These are phyloP conservation scores for Pseudogymnoascus pannorum DNA, from an alignment of 2,329 filamentous ascomycete species.

Conservation along the genomic window DNA sequence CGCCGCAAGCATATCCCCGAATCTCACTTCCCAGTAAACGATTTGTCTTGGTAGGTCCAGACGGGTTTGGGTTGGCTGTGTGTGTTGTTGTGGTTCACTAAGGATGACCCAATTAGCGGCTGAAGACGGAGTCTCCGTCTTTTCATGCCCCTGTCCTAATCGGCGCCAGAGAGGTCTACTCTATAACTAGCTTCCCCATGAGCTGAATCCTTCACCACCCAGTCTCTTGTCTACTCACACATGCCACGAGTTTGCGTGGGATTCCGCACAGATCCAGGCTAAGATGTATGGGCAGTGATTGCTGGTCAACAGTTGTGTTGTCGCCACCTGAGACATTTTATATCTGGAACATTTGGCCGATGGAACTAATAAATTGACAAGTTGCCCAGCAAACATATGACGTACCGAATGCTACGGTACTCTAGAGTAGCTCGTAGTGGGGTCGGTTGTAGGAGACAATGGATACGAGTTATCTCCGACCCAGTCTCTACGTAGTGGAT, in stretches of 20 bases:
- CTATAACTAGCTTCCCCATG: neutral
- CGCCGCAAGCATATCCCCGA: neutral
- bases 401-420: neutral
- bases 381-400: neutral
- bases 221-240: neutral
- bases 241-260: constrained; percentile 6
- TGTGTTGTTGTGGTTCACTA: neutral
- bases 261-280: constrained; percentile 1
- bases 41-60: constrained; percentile 4
- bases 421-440: neutral
- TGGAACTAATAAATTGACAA: constrained; percentile 5
- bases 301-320: neutral
- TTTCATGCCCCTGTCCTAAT: constrained; percentile 5
- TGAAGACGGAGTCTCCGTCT: constrained; percentile 1
- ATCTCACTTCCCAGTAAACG: neutral
- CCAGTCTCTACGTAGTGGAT: constrained; percentile 7
- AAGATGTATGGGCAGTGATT: neutral
- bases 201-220: constrained; percentile 4
- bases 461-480: constrained; percentile 5
- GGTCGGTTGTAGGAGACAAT: neutral
- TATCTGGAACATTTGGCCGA: constrained; percentile 7
- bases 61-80: neutral
- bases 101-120: neutral
- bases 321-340: constrained; percentile 8
- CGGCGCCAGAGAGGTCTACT: neutral